Percentiles rank a stretch among this genome's conserved stretches.
These are phyloP conservation scores for Capsella rubella DNA, from an alignment of 441 rosid species.

Conservation along the genomic window DNA sequence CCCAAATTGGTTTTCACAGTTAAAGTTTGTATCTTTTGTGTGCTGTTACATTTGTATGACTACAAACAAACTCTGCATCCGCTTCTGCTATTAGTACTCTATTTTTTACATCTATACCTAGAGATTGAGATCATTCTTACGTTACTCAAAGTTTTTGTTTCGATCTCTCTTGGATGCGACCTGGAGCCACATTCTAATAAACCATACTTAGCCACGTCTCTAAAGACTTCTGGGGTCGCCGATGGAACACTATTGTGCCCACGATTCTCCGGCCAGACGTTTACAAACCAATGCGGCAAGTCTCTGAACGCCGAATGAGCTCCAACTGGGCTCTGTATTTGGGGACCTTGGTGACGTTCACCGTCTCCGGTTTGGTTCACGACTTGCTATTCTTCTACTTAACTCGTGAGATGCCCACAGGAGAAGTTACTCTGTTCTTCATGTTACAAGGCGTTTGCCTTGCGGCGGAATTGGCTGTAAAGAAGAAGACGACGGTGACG, in stretches of 20 bases:
- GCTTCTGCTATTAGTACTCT: not conserved
- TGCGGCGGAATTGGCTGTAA: too few relatives aligned
- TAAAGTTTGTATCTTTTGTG: not conserved
- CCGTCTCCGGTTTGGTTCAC: too few relatives aligned
- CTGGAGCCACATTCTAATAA: not conserved
- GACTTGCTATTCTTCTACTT: too few relatives aligned
- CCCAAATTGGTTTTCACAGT: not conserved
- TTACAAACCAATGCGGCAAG: not conserved
- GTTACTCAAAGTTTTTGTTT: not conserved
- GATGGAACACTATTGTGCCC: not conserved
- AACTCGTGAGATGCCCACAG: too few relatives aligned
- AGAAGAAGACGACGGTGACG: too few relatives aligned
- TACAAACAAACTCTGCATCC: not conserved
- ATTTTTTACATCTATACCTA: not conserved
- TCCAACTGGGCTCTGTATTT: not conserved
- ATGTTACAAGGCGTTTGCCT: too few relatives aligned
- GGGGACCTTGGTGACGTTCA: not conserved
- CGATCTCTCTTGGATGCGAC: not conserved
- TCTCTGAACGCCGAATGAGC: not conserved
- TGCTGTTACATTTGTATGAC: not conserved
- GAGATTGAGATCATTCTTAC: not conserved
- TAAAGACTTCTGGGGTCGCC: not conserved
- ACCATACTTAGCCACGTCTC: conserved; percentile 6
- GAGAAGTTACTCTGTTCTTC: too few relatives aligned
- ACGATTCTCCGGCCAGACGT: not conserved